phyloP scores from a whole-genome alignment of 768 basidiomycete genomes.

The Phanerochaete carnosa region DNA sequence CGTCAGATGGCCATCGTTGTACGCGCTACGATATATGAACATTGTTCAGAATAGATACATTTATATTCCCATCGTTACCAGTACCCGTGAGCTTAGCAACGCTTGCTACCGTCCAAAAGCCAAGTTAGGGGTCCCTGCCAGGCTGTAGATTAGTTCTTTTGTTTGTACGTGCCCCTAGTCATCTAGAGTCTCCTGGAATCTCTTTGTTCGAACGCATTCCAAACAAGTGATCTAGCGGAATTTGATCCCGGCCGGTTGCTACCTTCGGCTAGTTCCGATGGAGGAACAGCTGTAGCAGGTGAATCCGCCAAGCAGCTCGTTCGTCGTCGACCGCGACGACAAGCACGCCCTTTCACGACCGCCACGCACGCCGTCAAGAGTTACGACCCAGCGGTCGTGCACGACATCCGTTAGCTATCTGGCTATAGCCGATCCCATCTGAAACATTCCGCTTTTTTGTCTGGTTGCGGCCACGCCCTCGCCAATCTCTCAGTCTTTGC shows the following conservation, averaged over 20 bases:
- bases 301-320: neutral
- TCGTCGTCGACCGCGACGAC: conserved; percentile 11
- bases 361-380: neutral
- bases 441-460: neutral
- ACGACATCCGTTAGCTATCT: conserved; percentile 2
- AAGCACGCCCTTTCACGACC: conserved; percentile 8
- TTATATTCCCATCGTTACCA: neutral
- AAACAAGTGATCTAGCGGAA: neutral
- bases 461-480: neutral
- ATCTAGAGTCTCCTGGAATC: neutral
- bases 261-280: conserved; percentile 17
- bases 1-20: no score
- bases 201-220: neutral
- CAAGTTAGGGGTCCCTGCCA: no score
- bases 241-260: conserved; percentile 15
- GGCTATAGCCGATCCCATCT: conserved; percentile 1
- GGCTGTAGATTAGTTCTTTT: neutral
- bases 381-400: neutral
- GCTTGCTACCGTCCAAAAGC: neutral
- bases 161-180: neutral
- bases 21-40: no score
- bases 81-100: neutral
- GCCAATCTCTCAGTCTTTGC: neutral
- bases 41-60: no score
- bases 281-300: no score